These are phyloP conservation scores for Silene latifolia DNA, from an alignment of 148 eudicot species.

Conservation along the genomic window DNA sequence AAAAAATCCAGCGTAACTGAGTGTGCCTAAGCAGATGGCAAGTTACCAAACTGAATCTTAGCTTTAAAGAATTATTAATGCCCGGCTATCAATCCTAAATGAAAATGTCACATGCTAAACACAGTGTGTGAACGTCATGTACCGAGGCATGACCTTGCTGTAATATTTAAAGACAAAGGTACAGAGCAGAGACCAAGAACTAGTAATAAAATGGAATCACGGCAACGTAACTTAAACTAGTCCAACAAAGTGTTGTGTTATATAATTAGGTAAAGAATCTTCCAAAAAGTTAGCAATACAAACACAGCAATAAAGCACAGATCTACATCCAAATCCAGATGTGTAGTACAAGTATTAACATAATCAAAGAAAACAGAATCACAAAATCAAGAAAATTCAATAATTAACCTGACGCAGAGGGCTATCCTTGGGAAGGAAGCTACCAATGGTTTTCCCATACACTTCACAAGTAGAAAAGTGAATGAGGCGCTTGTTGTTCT, in stretches of 20 bases:
- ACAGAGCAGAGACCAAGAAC: background rate
- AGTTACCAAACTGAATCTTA: background rate
- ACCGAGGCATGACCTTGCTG: background rate
- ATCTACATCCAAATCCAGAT: constrained; percentile 17
- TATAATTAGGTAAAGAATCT: constrained; percentile 2
- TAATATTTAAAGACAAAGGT: background rate
- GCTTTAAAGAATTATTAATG: background rate
- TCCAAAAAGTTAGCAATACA: constrained; percentile 8
- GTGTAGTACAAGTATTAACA: background rate
- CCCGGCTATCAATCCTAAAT: too few relatives aligned
- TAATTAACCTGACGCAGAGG: constrained; percentile 75
- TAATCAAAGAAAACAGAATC: background rate
- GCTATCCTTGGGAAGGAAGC: constrained; percentile 86
- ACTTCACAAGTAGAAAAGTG: constrained; percentile 98
- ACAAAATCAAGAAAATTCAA: constrained; percentile 21
- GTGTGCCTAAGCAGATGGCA: too few relatives aligned
- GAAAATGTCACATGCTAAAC: background rate
- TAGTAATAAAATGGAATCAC: constrained; percentile 9
- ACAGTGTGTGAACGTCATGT: background rate
- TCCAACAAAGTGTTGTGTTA: background rate
- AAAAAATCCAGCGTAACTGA: too few relatives aligned
- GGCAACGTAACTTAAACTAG: background rate
- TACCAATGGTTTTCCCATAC: constrained; percentile 89
- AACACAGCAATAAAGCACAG: constrained; percentile 13
- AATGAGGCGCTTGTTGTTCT: constrained; percentile 87